A percentile compares a stretch with the other conserved stretches of the same genome.
These are phyloP conservation scores for Boletus fagicola DNA, from an alignment of 768 basidiomycete genomes.

Conservation along the genomic window DNA sequence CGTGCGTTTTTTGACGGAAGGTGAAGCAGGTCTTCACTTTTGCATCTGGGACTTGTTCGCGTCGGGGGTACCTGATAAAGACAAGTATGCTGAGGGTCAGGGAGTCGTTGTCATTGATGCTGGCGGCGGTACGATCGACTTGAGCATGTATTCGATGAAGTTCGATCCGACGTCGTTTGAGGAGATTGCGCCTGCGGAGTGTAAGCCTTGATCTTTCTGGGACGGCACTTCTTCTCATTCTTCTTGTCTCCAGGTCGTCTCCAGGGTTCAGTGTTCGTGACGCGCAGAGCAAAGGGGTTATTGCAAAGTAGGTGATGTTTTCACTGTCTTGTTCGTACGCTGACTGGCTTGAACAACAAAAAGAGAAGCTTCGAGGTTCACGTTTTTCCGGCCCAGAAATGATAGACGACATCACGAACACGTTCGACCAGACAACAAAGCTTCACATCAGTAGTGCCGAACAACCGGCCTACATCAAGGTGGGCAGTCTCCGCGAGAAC, in stretches of 20 bases:
- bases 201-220: slow-evolving; percentile 13
- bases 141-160: slow-evolving; percentile 42
- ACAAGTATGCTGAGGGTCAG: slow-evolving; percentile 19
- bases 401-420: slow-evolving; percentile 30
- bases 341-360: neutral
- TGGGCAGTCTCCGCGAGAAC: slow-evolving; percentile 36
- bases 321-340: no score
- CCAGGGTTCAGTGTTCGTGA: slow-evolving; percentile 39
- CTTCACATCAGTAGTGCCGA: slow-evolving; percentile 35
- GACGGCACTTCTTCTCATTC: neutral
- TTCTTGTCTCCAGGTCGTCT: slow-evolving; percentile 27
- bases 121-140: slow-evolving; percentile 42
- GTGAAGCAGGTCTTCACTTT: slow-evolving; percentile 59
- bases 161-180: slow-evolving; percentile 34
- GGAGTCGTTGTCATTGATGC: slow-evolving; percentile 48
- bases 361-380: slow-evolving; percentile 30
- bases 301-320: slow-evolving; percentile 29
- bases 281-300: slow-evolving; percentile 22
- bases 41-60: slow-evolving; percentile 41
- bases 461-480: slow-evolving; percentile 37
- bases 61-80: slow-evolving; percentile 11
- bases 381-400: slow-evolving; percentile 29
- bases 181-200: slow-evolving; percentile 35
- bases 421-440: slow-evolving; percentile 39
- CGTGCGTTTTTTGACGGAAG: slow-evolving; percentile 55